A percentile compares a stretch with the other conserved stretches of the same genome.
Evolutionary conservation across 352 stramenopile species (phyloP).

Genomic region (Phytophthora europaea): DNA sequence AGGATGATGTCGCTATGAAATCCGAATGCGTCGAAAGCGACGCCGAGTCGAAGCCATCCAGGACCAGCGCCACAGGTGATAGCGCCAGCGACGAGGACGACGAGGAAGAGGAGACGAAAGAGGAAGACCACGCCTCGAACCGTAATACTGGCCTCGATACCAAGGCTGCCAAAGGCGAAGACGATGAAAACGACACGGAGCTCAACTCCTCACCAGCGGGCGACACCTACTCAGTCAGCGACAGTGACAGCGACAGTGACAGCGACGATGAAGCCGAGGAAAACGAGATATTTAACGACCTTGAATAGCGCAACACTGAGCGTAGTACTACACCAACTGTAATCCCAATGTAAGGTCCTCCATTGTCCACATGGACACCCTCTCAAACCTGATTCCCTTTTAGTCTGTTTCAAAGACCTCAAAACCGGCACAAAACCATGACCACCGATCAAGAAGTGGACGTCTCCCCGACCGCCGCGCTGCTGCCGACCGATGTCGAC

Average conservation of each 20-base stretch:
- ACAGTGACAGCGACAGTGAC: conserved; percentile 6
- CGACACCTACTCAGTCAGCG: not conserved
- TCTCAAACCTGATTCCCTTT: not conserved
- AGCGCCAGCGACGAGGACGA: not conserved
- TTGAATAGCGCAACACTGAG: conserved; percentile 14
- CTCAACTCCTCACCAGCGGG: not conserved
- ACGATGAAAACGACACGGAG: not conserved
- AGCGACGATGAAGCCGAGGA: conserved; percentile 9
- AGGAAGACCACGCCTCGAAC: not conserved
- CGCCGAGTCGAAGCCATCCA: not conserved
- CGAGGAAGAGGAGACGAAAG: not conserved
- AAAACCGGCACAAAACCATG: conserved; percentile 11
- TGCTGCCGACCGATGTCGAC: conserved; percentile 40
- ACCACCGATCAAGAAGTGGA: conserved; percentile 26
- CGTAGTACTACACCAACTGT: not conserved
- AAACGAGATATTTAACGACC: conserved; percentile 36
- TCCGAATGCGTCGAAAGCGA: conserved; percentile 9
- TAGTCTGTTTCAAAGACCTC: not conserved
- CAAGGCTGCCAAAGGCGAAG: not conserved
- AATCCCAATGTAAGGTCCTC: conserved; percentile 5
- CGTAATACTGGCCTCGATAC: not conserved
- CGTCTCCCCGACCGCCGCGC: conserved; percentile 1
- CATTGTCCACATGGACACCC: conserved; percentile 11
- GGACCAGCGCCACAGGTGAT: not conserved
- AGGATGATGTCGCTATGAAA: conserved; percentile 8